Base-by-base conservation (phyloP, 1,284 basidiomycete species). In the Thelephora terrestris region DNA sequence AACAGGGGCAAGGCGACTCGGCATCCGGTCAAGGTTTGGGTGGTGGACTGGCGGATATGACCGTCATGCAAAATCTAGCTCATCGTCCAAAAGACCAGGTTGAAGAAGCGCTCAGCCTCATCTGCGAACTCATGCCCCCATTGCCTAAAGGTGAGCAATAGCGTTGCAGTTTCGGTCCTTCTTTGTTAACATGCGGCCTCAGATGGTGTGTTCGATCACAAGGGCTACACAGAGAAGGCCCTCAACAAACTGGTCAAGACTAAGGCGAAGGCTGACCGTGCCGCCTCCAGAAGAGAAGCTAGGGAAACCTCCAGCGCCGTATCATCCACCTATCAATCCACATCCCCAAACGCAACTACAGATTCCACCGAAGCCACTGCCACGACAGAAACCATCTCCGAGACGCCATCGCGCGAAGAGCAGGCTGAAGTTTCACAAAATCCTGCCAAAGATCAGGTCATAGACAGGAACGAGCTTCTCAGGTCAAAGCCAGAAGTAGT, bases 81-180 rank as follows among this genome's bases (percentile, higher is more conserved):
- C 92, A 97, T 64, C 78, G 93, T 35, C 90, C 95, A 9, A 98
- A 98, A 68, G 95, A 98, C 56, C 93, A 96, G 63, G 79, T 97
- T 5, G 92, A 96, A 65, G 93, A 97, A 66, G 83, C 89, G 0
- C 70, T 97, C 23, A 85, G 84, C 53, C 75, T 97, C 17, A 74
- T 94, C 21, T 87, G 86, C 34, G 94, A 97, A 62, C 67, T 97
- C 16, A 77, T 97, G 66, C 94, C 94, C 1, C 89, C 94, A 7
- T 66, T 93, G 24, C 90, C 93, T 0, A 90, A 87, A 79, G 90
- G 90, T 87, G 56, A 46, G 68, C 61, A 18, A 37, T 29, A 10
- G 4, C 38, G 10, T 53, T 43, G 43, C 4, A 36, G 27, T 40
- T 21, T 46, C 12, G 20, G 49, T 37, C 12, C 50, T 47, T 49